These are phyloP conservation scores for Arthrobotrys sphaeroides DNA, from an alignment of 2,329 filamentous ascomycete genomes.

Conservation along the genomic window DNA sequence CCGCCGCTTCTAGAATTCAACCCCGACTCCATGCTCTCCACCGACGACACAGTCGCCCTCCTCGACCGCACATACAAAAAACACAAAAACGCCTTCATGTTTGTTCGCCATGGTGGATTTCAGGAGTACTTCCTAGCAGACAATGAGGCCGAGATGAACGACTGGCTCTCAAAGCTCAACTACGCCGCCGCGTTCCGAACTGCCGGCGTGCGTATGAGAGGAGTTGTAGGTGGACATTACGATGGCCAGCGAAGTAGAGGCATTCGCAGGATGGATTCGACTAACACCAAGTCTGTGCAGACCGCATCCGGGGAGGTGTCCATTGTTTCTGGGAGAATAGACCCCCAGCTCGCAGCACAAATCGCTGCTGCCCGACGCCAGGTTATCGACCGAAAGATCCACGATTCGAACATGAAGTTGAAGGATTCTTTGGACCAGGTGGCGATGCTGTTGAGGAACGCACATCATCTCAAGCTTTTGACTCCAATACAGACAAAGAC, in stretches of 20 bases:
- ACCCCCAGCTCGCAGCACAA: slow-evolving; percentile 84
- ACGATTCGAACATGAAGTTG: slow-evolving; percentile 82
- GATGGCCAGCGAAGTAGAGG: slow-evolving; percentile 80
- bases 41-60: slow-evolving; percentile 88
- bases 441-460: slow-evolving; percentile 84
- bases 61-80: slow-evolving; percentile 87
- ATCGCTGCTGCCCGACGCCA: slow-evolving; percentile 83
- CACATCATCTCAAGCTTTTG: slow-evolving; percentile 85
- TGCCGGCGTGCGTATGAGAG: slow-evolving; percentile 87
- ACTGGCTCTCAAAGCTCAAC: slow-evolving; percentile 95
- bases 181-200: slow-evolving; percentile 95
- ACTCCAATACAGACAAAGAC: slow-evolving; percentile 92
- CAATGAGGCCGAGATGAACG: slow-evolving; percentile 89
- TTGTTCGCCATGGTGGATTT: slow-evolving; percentile 83
- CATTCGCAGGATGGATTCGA: slow-evolving; percentile 74
- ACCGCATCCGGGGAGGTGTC: slow-evolving; percentile 78
- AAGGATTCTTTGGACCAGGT: slow-evolving; percentile 77
- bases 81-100: slow-evolving; percentile 94
- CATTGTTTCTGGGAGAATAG: slow-evolving; percentile 76
- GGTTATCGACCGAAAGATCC: slow-evolving; percentile 83
- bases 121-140: slow-evolving; percentile 93
- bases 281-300: slow-evolving; percentile 67
- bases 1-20: slow-evolving; percentile 92
- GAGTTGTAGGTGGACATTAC: slow-evolving; percentile 83
- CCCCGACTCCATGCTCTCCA: slow-evolving; percentile 91